These are phyloP conservation scores for Neurospora hispaniola DNA, from an alignment of 495 filamentous ascomycete genomes.

Conservation along the genomic window DNA sequence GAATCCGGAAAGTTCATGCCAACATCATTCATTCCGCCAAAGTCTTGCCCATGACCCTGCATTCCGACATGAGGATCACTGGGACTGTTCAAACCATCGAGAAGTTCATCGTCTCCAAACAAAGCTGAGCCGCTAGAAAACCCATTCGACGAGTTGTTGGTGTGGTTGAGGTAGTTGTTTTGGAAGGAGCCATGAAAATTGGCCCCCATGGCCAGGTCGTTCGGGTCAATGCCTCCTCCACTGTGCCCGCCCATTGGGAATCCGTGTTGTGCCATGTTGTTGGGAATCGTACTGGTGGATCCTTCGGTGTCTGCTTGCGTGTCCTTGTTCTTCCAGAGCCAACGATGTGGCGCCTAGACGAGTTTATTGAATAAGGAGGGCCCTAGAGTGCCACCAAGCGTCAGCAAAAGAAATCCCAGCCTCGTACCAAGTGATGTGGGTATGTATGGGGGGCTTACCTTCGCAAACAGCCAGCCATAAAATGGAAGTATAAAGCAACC, in stretches of 20 bases:
- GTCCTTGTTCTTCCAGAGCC: background rate
- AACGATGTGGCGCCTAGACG: background rate
- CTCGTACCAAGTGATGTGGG: background rate
- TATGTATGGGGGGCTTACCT: background rate
- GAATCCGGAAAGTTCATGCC: conserved; percentile 32
- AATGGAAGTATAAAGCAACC: background rate
- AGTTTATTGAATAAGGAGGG: background rate
- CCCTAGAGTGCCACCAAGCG: background rate
- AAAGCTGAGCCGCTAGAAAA: conserved; percentile 38
- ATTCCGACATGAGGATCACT: conserved; percentile 35
- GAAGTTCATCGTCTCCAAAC: conserved; percentile 55
- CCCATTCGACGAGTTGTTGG: conserved; percentile 20
- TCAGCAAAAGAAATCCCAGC: background rate
- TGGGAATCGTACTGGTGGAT: background rate
- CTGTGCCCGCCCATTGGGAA: conserved; percentile 57
- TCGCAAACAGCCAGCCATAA: conserved; percentile 8
- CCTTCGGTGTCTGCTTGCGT: background rate
- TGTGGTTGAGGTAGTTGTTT: conserved; percentile 30
- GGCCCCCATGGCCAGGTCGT: conserved; percentile 62
- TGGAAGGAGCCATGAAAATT: conserved; percentile 29
- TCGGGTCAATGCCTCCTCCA: conserved; percentile 67
- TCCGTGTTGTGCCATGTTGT: conserved; percentile 45
- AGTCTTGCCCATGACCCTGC: conserved; percentile 41
- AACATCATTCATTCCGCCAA: conserved; percentile 34
- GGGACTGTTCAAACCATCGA: conserved; percentile 45